Evolutionary conservation across 2,329 filamentous ascomycete species (phyloP), one percentile per base, ranked within the genome.

Genomic region (Cladosporium sp.): DNA sequence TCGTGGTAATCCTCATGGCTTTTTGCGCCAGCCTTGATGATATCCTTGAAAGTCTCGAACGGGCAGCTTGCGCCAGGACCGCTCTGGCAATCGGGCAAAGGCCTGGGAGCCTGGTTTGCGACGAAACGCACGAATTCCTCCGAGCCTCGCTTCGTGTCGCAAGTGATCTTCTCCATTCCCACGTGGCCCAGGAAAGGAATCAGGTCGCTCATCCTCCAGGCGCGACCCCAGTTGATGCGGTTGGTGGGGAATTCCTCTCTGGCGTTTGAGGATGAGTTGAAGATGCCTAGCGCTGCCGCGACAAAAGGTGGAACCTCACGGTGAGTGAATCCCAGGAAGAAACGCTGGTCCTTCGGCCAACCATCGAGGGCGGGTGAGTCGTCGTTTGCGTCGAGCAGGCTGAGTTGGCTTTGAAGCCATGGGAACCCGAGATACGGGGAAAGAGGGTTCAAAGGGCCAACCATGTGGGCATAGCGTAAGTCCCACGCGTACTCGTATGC

Each of bases 121-220:
- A 57, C 46, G n/a, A 55, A 45, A 18, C 55, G 30, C 7, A 53
- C 38, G 38, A 41, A 55, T 7, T 35, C 32, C 45, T 55, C 48
- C 6, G 39, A 22, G 3, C 50, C 50, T 6, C 30, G 39, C 27
- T 39, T 36, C 11, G 16, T 42, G 6, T 38, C 25, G 38, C 55
- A 57, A 7, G 42, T 49, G 22, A 57, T 49, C 27, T 38, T 45
- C 43, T 57, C 55, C 18, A 57, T 50, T 8, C 55, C 55, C 7
- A 57, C 51, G 33, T 57, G 53, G 18, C 55, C 55, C 19, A 57
- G 49, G 51, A 57, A 57, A 19, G 55, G 54, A 22, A 57, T 53
- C 3, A 57, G 43, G 15, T 57, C 53, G 30, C 42, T 42, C 55
- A 55, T 55, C 22, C 32, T 51, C 55, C 55, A 57, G 5, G 53